Conservation (phyloP, 106 monocot genomes). For the Cymbidium sinense region DNA sequence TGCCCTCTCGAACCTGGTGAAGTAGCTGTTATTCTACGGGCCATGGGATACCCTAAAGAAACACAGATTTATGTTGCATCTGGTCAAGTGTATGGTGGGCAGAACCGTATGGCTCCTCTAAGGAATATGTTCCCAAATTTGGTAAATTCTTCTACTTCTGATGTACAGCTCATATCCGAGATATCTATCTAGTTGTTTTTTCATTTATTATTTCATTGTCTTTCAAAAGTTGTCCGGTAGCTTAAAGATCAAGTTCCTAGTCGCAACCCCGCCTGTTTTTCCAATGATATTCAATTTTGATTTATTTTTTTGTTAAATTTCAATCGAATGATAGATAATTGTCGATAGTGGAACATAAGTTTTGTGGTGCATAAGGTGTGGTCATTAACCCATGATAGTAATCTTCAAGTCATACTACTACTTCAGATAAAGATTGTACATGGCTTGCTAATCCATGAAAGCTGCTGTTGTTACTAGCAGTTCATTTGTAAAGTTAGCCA, state of each 20-base stretch:
- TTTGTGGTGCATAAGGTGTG: too few species aligned
- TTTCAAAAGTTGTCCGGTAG: neutral
- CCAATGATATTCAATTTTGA: neutral
- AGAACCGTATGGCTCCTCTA: conserved; percentile 91
- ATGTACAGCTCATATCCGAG: neutral
- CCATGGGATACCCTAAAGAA: conserved; percentile 96
- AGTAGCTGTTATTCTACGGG: conserved; percentile 79
- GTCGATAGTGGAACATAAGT: too few species aligned
- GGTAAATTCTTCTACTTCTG: conserved; percentile 28
- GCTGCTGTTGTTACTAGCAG: too few species aligned
- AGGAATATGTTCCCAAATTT: conserved; percentile 98
- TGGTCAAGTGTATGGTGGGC: conserved; percentile 93
- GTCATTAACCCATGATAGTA: too few species aligned
- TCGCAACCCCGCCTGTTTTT: neutral
- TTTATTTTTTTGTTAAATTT: neutral
- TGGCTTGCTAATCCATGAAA: too few species aligned
- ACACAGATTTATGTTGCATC: conserved; percentile 99
- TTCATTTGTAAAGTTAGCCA: too few species aligned
- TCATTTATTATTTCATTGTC: neutral
- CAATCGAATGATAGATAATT: too few species aligned
- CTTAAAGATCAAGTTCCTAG: neutral
- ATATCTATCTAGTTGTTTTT: neutral
- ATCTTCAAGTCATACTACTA: too few species aligned
- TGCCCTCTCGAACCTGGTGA: conserved; percentile 97
- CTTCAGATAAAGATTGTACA: too few species aligned